Evolutionary conservation across 1,284 basidiomycete species (phyloP), one percentile per base, ranked within the genome.

Genomic region (Boletus austroedulis): DNA sequence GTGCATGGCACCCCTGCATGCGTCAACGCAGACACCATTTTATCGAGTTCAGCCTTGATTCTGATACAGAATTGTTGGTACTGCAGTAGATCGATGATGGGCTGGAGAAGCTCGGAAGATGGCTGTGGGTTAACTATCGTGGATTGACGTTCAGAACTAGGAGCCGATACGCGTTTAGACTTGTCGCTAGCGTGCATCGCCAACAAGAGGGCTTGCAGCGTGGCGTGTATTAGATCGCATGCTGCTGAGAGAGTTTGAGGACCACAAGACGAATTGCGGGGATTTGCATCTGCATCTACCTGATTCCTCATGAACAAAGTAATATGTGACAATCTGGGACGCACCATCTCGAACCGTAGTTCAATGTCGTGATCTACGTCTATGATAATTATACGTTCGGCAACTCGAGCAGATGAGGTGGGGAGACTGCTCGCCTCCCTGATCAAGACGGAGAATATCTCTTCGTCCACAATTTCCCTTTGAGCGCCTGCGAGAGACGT

Each of bases 61-160:
- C 85, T 79, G 56, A 79, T 69, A 66, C 86, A 87, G 69, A 92
- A 91, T 23, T 82, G 82, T 63, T 83, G 81, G 66, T 92, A 92
- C 70, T 91, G 90, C 40, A 92, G 71, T 24, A 90, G 65, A 67
- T 90, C 87, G 61, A 91, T 85, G 59, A 91, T 76, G 0, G 87
- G 88, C 51, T 86, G 86, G 14, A 92, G 77, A 41, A 83, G 66
- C 3, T 75, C 72, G n/a, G 77, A 76, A 24, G 75, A 55, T 17
- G 64, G 65, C 32, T 62, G 62, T 14, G 51, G 54, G 41, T 44
- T 50, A 34, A 62, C 59, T 57, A 65, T 48, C 15, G 57, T 36
- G 14, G 61, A 28, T 24, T 58, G 43, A 10, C 70, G 68, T 41
- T 71, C 65, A 38, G 76, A 64, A 23, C 73, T 75, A 0, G 71